Percentiles rank a stretch among this genome's conserved stretches.
Conservation (phyloP, 2,329 filamentous ascomycete genomes). For the Claviceps fusiformis region DNA sequence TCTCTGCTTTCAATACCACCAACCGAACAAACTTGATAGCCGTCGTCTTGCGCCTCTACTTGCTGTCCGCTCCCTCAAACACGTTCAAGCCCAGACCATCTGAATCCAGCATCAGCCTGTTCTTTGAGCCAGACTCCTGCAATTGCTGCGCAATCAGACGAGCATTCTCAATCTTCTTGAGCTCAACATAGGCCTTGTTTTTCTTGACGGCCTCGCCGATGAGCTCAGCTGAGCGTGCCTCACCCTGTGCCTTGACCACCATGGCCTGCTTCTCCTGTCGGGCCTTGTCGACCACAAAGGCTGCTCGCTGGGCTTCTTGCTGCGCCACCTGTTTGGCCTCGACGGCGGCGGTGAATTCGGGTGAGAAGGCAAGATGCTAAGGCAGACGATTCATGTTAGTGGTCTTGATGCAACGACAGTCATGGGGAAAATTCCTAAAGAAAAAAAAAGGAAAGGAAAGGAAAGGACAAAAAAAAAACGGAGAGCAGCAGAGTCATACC, state of each 20-base stretch:
- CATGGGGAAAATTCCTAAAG: background rate
- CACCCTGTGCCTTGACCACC: conserved; percentile 96
- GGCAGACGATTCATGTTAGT: background rate
- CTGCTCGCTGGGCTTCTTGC: conserved; percentile 92
- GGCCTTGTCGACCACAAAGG: conserved; percentile 97
- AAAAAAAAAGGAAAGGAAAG: background rate
- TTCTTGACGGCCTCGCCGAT: conserved; percentile 99
- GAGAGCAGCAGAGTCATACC: conserved; percentile 36
- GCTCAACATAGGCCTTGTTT: conserved; percentile 88
- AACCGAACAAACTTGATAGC: background rate
- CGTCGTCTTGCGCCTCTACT: conserved; percentile 12
- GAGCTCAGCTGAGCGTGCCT: conserved; percentile 91
- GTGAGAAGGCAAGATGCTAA: conserved; percentile 59
- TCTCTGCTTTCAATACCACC: background rate
- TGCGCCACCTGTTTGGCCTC: conserved; percentile 64
- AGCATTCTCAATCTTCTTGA: conserved; percentile 97
- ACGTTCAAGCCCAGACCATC: conserved; percentile 89
- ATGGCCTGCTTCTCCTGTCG: conserved; percentile 99
- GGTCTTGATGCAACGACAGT: background rate
- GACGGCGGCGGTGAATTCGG: conserved; percentile 59
- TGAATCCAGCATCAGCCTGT: conserved; percentile 87
- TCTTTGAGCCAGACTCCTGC: conserved; percentile 73
- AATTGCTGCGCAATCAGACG: conserved; percentile 75
- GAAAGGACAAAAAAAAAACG: background rate
- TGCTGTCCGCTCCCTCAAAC: conserved; percentile 38